phyloP scores from a whole-genome alignment of 169 alveolate genomes.

The Plasmodium coatneyi region DNA sequence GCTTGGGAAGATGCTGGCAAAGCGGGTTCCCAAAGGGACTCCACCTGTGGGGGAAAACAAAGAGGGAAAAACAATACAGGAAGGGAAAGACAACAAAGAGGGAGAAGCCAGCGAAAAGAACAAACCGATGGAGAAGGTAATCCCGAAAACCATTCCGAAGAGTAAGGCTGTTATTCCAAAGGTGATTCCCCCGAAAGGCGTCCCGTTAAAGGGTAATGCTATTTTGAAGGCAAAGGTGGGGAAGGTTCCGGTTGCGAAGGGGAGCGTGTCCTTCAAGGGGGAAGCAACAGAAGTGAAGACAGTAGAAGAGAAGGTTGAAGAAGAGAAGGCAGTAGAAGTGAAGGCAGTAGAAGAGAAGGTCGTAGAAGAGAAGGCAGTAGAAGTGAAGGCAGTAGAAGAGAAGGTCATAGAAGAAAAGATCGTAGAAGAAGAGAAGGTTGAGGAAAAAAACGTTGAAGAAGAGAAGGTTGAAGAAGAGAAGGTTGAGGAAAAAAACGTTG shows the following conservation, averaged over 20 bases:
- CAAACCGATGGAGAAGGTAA: not conserved
- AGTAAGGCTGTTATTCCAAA: not conserved
- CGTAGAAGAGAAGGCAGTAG: not conserved
- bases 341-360: not conserved
- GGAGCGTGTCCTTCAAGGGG: not conserved
- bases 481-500: too few relatives aligned
- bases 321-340: too few relatives aligned
- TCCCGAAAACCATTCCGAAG: not conserved
- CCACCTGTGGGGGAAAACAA: not conserved
- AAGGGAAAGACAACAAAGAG: not conserved
- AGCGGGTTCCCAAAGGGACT: not conserved
- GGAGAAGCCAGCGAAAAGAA: not conserved
- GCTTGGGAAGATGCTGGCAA: not conserved
- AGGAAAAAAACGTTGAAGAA: too few relatives aligned
- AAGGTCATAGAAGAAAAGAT: too few relatives aligned
- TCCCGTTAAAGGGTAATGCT: not conserved
- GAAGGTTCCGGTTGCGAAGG: not conserved
- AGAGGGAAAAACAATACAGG: not conserved
- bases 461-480: too few relatives aligned
- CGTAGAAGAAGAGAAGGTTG: not conserved
- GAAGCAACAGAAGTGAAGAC: not conserved
- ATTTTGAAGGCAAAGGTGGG: not conserved
- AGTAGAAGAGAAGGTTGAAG: not conserved
- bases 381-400: not conserved
- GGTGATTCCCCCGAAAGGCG: not conserved